phyloP scores from a whole-genome alignment of 1,139 yeast genomes.

The Candida neerlandica region DNA sequence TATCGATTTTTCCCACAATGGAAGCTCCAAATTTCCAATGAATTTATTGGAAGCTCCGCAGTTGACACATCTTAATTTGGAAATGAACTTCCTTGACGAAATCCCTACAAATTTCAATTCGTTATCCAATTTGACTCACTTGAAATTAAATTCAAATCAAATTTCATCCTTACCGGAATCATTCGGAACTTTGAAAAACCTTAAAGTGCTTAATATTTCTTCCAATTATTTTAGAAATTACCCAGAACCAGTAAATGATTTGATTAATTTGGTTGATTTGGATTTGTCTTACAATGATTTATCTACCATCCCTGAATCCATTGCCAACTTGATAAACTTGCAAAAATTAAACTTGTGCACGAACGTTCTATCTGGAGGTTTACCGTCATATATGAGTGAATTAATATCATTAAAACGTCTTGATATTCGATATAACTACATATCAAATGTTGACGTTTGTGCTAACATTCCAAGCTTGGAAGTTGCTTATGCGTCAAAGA shows the following conservation, averaged over 20 bases:
- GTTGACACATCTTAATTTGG: constrained; percentile 72
- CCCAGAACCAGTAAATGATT: constrained; percentile 69
- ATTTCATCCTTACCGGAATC: constrained; percentile 65
- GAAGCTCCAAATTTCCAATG: constrained; percentile 72
- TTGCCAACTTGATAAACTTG: constrained; percentile 59
- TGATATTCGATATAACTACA: constrained; percentile 75
- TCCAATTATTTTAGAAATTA: constrained; percentile 74
- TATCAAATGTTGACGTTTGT: constrained; percentile 64
- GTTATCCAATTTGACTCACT: constrained; percentile 53
- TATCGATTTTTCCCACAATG: constrained; percentile 70
- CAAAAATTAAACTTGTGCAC: constrained; percentile 76
- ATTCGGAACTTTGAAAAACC: constrained; percentile 55
- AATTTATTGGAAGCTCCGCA: constrained; percentile 71
- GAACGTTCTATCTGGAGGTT: constrained; percentile 59
- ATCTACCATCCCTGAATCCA: constrained; percentile 58
- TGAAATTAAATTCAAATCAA: constrained; percentile 74
- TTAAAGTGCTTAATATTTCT: constrained; percentile 71
- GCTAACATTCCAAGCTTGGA: constrained; percentile 69
- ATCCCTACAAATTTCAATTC: constrained; percentile 62
- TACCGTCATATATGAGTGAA: constrained; percentile 57
- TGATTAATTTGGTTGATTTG: constrained; percentile 62
- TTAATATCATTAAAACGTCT: constrained; percentile 66
- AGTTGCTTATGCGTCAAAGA: constrained; percentile 75
- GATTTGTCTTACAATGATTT: constrained; percentile 85
- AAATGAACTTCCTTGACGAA: constrained; percentile 71